Conservation (phyloP, 2,329 filamentous ascomycete genomes). For the Neopestalotiopsis clavispora region DNA sequence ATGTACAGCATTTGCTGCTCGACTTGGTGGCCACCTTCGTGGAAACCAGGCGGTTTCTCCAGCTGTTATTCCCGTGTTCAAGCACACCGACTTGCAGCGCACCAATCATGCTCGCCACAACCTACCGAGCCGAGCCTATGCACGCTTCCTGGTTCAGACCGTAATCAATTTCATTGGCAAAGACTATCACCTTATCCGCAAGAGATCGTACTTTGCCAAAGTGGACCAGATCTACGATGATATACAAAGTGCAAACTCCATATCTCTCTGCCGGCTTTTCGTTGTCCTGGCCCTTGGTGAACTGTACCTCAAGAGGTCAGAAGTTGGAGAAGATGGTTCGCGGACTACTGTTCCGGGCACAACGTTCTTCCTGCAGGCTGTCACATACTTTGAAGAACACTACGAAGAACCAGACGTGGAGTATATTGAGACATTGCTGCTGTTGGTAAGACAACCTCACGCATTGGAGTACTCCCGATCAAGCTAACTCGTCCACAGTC, state of each 20-base stretch:
- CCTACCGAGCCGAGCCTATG: conserved; percentile 40
- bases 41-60: conserved; percentile 11
- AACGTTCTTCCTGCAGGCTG: conserved; percentile 39
- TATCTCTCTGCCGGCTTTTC: conserved; percentile 23
- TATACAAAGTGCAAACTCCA: conserved; percentile 19
- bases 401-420: conserved; percentile 42
- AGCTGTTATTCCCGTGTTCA: conserved; percentile 23
- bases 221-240: conserved; percentile 37
- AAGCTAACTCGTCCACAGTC: conserved; percentile 25
- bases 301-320: conserved; percentile 23
- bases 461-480: not conserved
- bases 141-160: conserved; percentile 41
- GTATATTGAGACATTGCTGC: conserved; percentile 41
- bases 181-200: conserved; percentile 41
- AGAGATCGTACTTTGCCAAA: conserved; percentile 34
- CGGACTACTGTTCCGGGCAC: conserved; percentile 39
- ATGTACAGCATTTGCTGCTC: conserved; percentile 24
- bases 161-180: conserved; percentile 40
- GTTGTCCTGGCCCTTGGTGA: conserved; percentile 25
- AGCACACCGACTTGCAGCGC: conserved; percentile 20
- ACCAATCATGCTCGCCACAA: conserved; percentile 23
- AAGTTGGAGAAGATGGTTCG: conserved; percentile 20
- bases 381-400: conserved; percentile 38
- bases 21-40: conserved; percentile 18
- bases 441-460: conserved; percentile 36